These are phyloP conservation scores for Penicillium brasilianum DNA, from an alignment of 2,329 filamentous ascomycete genomes.

Conservation along the genomic window DNA sequence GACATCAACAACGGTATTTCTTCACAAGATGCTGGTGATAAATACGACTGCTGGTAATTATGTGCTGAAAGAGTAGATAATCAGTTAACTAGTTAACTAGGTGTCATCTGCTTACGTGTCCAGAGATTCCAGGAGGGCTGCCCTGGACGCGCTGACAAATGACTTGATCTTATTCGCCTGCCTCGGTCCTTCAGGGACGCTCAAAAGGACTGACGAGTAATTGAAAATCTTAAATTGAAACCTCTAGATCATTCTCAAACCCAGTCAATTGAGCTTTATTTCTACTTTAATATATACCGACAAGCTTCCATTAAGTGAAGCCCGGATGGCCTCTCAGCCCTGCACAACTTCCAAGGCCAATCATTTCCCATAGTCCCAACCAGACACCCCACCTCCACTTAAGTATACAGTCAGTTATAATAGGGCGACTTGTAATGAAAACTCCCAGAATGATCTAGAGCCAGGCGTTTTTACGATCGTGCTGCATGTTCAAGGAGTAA, in stretches of 20 bases:
- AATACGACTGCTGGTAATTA: neutral
- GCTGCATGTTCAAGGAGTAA: neutral
- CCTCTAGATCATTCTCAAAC: neutral
- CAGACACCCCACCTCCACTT: neutral
- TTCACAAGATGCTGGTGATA: neutral
- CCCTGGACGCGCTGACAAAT: conserved; percentile 28
- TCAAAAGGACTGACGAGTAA: neutral
- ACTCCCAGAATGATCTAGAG: neutral
- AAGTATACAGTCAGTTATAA: neutral
- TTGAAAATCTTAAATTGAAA: neutral
- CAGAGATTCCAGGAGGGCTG: neutral
- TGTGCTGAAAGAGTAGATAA: neutral
- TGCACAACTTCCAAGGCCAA: too few relatives aligned
- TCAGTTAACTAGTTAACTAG: too few relatives aligned
- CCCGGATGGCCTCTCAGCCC: too few relatives aligned
- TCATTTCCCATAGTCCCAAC: too few relatives aligned
- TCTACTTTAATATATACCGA: too few relatives aligned
- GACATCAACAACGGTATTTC: neutral
- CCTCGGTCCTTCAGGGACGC: neutral
- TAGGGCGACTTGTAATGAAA: neutral
- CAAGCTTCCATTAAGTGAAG: too few relatives aligned
- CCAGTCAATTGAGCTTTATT: neutral
- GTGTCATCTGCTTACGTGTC: conserved; percentile 8
- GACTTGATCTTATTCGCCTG: conserved; percentile 14
- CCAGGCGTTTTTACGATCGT: neutral